Conservation (phyloP, 169 alveolate species). For the Plasmodium reichenowi region DNA sequence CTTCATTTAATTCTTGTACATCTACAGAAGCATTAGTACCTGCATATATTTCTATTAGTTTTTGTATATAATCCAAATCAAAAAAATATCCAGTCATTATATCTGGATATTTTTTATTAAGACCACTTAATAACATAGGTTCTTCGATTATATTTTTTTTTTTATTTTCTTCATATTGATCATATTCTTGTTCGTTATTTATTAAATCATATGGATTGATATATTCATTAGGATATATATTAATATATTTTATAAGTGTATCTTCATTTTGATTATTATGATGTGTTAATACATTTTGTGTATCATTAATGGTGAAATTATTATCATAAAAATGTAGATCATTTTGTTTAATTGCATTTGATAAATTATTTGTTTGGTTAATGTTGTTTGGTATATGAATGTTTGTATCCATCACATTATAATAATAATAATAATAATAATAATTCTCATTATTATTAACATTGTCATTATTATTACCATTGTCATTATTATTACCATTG, state of each 20-base stretch:
- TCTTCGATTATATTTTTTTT: neutral
- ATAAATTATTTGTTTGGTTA: too few species aligned
- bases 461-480: too few species aligned
- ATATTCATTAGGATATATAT: too few species aligned
- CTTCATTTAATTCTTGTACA: conserved; percentile 64
- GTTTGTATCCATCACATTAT: neutral
- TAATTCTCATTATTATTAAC: too few species aligned
- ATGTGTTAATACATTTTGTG: too few species aligned
- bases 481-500: too few species aligned
- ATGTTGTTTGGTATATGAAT: too few species aligned
- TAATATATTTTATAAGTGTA: neutral
- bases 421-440: neutral
- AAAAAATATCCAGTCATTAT: conserved; percentile 53
- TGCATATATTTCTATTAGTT: conserved; percentile 51
- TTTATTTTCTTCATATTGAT: neutral
- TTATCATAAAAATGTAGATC: too few species aligned
- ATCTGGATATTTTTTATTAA: conserved; percentile 38
- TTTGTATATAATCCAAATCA: conserved; percentile 60
- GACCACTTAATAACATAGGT: conserved; percentile 7
- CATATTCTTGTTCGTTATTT: too few species aligned
- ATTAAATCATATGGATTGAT: too few species aligned
- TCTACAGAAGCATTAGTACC: conserved; percentile 53
- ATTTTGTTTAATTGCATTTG: too few species aligned
- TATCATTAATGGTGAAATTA: too few species aligned
- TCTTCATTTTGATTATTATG: neutral